Base-by-base conservation (phyloP, 2,329 filamentous ascomycete species). In the Akanthomyces dipterigenus region DNA sequence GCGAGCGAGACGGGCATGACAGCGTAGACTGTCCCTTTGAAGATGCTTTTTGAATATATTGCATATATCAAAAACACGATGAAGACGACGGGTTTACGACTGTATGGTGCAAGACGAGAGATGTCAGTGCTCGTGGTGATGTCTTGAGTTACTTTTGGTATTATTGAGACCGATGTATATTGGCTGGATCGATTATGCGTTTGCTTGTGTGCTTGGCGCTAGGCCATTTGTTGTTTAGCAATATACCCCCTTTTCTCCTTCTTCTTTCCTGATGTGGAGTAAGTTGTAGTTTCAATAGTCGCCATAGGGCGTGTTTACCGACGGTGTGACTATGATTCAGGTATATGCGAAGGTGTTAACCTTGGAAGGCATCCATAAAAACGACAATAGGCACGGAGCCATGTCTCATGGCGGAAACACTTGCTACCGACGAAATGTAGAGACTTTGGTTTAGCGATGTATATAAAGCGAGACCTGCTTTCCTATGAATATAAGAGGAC, bases 21-120 rank as follows among this genome's bases (percentile, higher is more conserved):
- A 97, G 93, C 70, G 93, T 96, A 64, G 91, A 96, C 74, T 96
- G 93, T 75, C 92, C 93, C 14, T 89, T 96, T 74, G 93, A 96
- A 76, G 91, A 96, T 73, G 86, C 86, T 34, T 89, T 88, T 65
- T 88, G 77, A 73, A 1, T 36, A 5, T 8, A 12, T 56, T 3
- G 26, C 26, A n/a, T 46, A 36, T 31, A 36, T 34, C 24, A 46
- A 22, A 26, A 48, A 36, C 24, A 34, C 31, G 2, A 51, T 34
- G 53, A 45, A 22, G 4, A 40, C 8, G 34, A 51, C 11, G 36
- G 28, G 16, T 18, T 18, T 18, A 46, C 38, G 40, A 38, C 26
- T 48, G 16, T 18, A 40, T 28, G 28, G 49, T 20, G 24, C 38
- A 14, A 18, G 20, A 54, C 24, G 40, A 42, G 7, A 18, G 18